Conservation (phyloP, 345 rosid genomes). For the Moringa oleifera region DNA sequence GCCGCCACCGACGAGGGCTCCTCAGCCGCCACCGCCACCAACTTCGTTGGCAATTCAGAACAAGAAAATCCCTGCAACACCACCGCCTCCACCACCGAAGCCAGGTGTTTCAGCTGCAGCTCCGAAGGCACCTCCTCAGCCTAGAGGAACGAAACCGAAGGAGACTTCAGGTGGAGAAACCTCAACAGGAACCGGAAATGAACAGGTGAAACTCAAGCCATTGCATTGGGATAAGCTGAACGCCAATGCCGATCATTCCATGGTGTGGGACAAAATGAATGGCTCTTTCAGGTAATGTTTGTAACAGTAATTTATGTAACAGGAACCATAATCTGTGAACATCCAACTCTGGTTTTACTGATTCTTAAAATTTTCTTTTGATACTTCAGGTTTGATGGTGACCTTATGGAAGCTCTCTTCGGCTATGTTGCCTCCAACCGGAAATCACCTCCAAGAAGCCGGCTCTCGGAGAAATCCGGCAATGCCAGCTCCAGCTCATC, state of each 20-base stretch:
- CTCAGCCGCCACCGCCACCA: constrained; percentile 23
- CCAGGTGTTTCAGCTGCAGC: constrained; percentile 19
- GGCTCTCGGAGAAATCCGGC: constrained; percentile 13
- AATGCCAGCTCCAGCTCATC: constrained; percentile 22
- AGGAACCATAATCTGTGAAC: too few species aligned
- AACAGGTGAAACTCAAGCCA: constrained; percentile 70
- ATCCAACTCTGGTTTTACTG: neutral
- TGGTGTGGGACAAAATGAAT: constrained; percentile 89
- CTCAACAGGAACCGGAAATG: constrained; percentile 18
- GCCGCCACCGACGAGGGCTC: too few species aligned
- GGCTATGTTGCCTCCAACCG: constrained; percentile 58
- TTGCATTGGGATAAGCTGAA: constrained; percentile 89
- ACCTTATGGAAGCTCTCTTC: constrained; percentile 90
- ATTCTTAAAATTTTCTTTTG: neutral
- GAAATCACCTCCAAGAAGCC: constrained; percentile 29
- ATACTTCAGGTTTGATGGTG: constrained; percentile 61
- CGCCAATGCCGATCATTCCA: constrained; percentile 55
- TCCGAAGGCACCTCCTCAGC: constrained; percentile 36
- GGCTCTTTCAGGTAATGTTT: constrained; percentile 68
- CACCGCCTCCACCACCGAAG: constrained; percentile 46
- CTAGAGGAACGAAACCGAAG: constrained; percentile 14
- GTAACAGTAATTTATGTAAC: neutral
- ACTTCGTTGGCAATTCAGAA: too few species aligned
- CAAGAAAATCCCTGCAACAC: constrained; percentile 30
- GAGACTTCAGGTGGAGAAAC: constrained; percentile 26